Evolutionary conservation across 2,329 filamentous ascomycete genomes (phyloP), one percentile per base, ranked within the genome.

Genomic region (Fusarium proliferatum): DNA sequence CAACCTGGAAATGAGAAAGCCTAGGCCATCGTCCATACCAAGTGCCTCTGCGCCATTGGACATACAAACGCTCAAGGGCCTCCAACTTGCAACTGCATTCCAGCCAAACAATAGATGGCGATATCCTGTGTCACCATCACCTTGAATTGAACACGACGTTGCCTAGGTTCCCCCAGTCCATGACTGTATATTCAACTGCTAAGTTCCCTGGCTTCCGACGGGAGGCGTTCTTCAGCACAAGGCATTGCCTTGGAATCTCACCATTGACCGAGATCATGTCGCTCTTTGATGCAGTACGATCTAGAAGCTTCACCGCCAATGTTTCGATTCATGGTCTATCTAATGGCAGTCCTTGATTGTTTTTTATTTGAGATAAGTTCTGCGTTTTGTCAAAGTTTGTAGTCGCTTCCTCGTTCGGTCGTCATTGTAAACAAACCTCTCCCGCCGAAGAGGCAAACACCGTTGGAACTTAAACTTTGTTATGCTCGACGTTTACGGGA

Each of bases 141-240:
- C 33, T 28, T 39, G 36, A 34, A 48, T 49, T 28, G 30, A n/a
- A 39, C 52, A 28, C 48, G 51, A 28, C 33, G 71, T 74, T 74
- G 71, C 65, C 71, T 46, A 48, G 71, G 71, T 52, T 74, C 56
- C 67, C 34, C 34, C 23, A 23, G 41, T 66, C 61, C 57, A 67
- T 66, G 52, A 62, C 67, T 53, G 41, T 58, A 52, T 55, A 62
- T 46, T 43, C 56, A 55, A 46, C 67, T 62, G 36, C 39, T 36
- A 55, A 42, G 39, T 61, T 45, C 23, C 38, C 33, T 68, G 42
- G 48, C 33, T 38, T 53, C 51, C 36, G 36, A 55, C 43, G 55
- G 38, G n/a, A 42, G 56, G 62, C 61, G 42, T 70, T 70, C 66
- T 59, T 70, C 60, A 66, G 53, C 66, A 53, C 43, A 64, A 46